Conservation (phyloP, 176 grass and related monocot genomes). For the Raddia distichophylla region DNA sequence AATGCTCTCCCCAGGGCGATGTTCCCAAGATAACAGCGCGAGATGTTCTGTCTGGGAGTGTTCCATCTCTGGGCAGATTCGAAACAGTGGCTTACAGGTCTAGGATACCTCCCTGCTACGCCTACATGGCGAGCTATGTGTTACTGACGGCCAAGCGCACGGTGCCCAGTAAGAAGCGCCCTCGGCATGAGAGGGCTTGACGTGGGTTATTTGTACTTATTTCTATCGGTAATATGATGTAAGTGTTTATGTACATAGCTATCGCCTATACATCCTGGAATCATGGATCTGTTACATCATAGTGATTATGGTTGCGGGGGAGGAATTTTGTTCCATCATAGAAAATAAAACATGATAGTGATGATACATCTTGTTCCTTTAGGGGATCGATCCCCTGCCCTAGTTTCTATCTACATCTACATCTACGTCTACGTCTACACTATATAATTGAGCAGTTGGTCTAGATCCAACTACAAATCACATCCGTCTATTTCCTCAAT, state of each 20-base stretch:
- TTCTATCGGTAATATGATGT: background rate
- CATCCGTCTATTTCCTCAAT: too few species aligned
- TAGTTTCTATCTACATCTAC: too few species aligned
- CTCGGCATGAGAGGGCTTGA: conserved; percentile 14
- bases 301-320: too few species aligned
- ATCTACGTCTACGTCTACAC: too few species aligned
- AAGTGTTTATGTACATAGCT: background rate
- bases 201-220: background rate
- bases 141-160: background rate
- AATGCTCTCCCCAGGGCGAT: background rate
- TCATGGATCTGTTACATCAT: background rate
- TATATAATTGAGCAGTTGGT: too few species aligned
- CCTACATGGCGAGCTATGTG: background rate
- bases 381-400: too few species aligned
- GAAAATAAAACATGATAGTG: too few species aligned
- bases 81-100: background rate
- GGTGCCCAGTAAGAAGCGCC: background rate
- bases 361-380: too few species aligned
- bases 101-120: conserved; percentile 37
- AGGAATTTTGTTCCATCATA: too few species aligned
- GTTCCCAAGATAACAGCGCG: background rate
- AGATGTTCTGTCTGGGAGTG: background rate
- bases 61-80: background rate
- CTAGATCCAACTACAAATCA: too few species aligned
- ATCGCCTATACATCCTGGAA: background rate